Percentiles rank a stretch among this genome's conserved stretches.
Conservation (phyloP, 2,329 filamentous ascomycete genomes). For the Talaromyces sp. region DNA sequence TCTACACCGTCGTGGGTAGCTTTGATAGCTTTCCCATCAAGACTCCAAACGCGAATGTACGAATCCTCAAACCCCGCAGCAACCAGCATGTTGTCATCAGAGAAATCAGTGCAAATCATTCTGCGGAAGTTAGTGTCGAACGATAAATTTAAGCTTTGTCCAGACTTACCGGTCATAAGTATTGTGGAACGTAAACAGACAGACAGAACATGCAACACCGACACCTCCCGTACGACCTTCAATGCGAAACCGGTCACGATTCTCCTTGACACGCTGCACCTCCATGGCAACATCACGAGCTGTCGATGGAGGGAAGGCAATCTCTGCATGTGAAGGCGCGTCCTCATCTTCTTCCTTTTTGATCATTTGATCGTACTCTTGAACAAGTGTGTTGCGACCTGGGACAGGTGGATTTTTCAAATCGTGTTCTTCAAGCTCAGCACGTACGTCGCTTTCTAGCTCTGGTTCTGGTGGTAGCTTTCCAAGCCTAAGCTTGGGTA, state of each 20-base stretch:
- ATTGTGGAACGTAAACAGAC: slow-evolving; percentile 99
- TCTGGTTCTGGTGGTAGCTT: slow-evolving; percentile 80
- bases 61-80: slow-evolving; percentile 90
- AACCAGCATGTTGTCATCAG: slow-evolving; percentile 81
- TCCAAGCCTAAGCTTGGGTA: slow-evolving; percentile 70
- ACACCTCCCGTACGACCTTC: slow-evolving; percentile 79
- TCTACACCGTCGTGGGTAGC: slow-evolving; percentile 62
- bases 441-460: slow-evolving; percentile 78
- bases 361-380: slow-evolving; percentile 82
- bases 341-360: slow-evolving; percentile 90
- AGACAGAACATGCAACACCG: slow-evolving; percentile 79
- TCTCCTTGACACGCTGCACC: slow-evolving; percentile 89
- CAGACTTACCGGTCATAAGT: slow-evolving; percentile 74
- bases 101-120: slow-evolving; percentile 92
- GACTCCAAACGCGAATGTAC: slow-evolving; percentile 90
- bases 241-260: slow-evolving; percentile 86
- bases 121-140: slow-evolving; percentile 46
- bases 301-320: slow-evolving; percentile 83
- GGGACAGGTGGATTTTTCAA: slow-evolving; percentile 67
- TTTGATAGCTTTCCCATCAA: slow-evolving; percentile 78
- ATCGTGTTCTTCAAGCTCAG: slow-evolving; percentile 84
- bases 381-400: slow-evolving; percentile 72
- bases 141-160: neutral
- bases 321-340: slow-evolving; percentile 70
- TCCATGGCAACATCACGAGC: slow-evolving; percentile 91